Evolutionary conservation across 129 eudicot genomes (phyloP).

Genomic region (Escallonia herrerae): DNA sequence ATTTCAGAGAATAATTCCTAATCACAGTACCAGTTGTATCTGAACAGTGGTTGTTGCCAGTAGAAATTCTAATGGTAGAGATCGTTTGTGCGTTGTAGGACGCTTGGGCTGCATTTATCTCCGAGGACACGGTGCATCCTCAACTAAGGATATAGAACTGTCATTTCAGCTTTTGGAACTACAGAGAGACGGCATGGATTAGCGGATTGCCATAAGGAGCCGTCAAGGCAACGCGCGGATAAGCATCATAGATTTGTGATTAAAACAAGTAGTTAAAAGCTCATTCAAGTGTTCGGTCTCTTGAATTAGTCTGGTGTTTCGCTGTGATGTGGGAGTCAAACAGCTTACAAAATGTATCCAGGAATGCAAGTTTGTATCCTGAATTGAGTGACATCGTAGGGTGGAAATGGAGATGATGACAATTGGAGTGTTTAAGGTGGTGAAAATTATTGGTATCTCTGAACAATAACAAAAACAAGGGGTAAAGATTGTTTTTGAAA

Average conservation of each 20-base stretch:
- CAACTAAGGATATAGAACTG: slow-evolving; percentile 1
- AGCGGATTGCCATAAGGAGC: background rate
- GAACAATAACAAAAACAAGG: too few relatives aligned
- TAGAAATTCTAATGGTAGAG: background rate
- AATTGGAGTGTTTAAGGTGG: too few relatives aligned
- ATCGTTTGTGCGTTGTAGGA: slow-evolving; percentile 30
- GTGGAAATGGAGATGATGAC: too few relatives aligned
- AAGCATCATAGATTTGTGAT: background rate
- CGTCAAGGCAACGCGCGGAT: background rate
- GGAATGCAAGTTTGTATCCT: too few relatives aligned
- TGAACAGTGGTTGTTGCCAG: background rate
- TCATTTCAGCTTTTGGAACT: background rate
- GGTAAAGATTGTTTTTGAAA: too few relatives aligned
- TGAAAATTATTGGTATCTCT: too few relatives aligned
- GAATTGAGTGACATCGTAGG: too few relatives aligned
- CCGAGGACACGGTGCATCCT: slow-evolving; percentile 32
- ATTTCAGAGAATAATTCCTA: background rate
- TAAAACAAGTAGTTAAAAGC: background rate
- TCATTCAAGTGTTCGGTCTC: background rate
- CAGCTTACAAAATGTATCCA: too few relatives aligned
- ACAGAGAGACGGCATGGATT: background rate
- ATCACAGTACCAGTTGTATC: too few relatives aligned
- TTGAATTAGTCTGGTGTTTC: too few relatives aligned
- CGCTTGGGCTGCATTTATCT: slow-evolving; percentile 70
- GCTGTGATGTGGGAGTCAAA: too few relatives aligned